A percentile compares a stretch with the other conserved stretches of the same genome.
Conservation (phyloP, 129 eudicot species). For the Flaveria brownii region DNA sequence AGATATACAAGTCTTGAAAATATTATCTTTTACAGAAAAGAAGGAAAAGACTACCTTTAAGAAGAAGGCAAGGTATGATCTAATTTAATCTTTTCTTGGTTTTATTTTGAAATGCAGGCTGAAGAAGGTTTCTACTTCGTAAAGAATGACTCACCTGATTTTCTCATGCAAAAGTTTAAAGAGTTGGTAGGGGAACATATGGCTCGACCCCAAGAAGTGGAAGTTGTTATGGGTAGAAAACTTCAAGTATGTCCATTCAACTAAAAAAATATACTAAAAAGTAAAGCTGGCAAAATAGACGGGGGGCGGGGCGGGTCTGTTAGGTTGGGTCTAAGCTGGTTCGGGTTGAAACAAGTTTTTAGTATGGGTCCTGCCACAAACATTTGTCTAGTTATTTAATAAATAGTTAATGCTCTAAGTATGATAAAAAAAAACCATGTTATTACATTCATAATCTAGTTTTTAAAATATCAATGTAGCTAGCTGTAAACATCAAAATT, state of each 20-base stretch:
- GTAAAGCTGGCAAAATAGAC: not conserved
- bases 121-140: constrained; percentile 89
- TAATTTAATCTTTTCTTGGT: not conserved
- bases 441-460: no score
- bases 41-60: not conserved
- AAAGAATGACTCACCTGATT: constrained; percentile 46
- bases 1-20: not conserved
- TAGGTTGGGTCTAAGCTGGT: not conserved
- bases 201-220: constrained; percentile 68
- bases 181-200: constrained; percentile 58
- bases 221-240: constrained; percentile 98
- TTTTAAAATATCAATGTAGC: not conserved
- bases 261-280: not conserved
- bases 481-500: not conserved
- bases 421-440: not conserved
- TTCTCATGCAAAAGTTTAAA: constrained; percentile 66
- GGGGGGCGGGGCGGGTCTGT: not conserved
- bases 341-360: not conserved
- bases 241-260: constrained; percentile 58
- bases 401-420: not conserved
- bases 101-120: constrained; percentile 53
- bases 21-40: not conserved
- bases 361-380: not conserved
- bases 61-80: not conserved
- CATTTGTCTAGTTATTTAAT: not conserved